phyloP scores from a whole-genome alignment of 306 rosid genomes.

The Erythrophleum fordii region DNA sequence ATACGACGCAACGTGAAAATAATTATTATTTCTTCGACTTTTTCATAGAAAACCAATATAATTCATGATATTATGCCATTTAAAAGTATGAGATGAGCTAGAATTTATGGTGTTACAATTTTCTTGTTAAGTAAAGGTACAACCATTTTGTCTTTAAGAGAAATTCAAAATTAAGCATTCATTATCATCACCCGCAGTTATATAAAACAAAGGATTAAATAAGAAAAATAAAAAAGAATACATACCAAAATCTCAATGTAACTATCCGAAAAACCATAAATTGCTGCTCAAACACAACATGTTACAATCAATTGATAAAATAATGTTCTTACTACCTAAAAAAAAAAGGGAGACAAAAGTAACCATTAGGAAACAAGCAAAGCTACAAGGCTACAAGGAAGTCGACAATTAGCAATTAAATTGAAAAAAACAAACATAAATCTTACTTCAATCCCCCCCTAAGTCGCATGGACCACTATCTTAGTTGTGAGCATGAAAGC shows the following conservation, averaged over 20 bases:
- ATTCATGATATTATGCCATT: too few relatives aligned
- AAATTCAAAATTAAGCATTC: neutral
- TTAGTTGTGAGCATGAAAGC: neutral
- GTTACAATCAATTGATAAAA: neutral
- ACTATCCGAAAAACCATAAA: too few relatives aligned
- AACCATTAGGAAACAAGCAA: too few relatives aligned
- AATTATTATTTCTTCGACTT: too few relatives aligned
- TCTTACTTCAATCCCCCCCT: neutral
- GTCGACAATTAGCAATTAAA: neutral
- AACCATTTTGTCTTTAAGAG: constrained; percentile 48
- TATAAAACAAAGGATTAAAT: neutral
- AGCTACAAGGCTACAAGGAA: neutral
- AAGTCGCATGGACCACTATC: neutral
- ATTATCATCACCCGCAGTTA: neutral
- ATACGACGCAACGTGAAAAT: too few relatives aligned
- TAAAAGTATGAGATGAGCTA: too few relatives aligned
- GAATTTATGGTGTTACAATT: too few relatives aligned
- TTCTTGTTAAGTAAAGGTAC: constrained; percentile 73
- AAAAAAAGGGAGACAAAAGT: too few relatives aligned
- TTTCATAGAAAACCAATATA: too few relatives aligned
- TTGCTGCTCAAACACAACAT: too few relatives aligned
- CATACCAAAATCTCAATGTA: neutral
- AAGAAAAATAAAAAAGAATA: too few relatives aligned
- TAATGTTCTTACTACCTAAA: neutral
- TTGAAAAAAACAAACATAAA: neutral